Percentiles rank a stretch among this genome's conserved stretches.
phyloP scores from a whole-genome alignment of 2,329 filamentous ascomycete species.

The Ceratocystis lukuohia region DNA sequence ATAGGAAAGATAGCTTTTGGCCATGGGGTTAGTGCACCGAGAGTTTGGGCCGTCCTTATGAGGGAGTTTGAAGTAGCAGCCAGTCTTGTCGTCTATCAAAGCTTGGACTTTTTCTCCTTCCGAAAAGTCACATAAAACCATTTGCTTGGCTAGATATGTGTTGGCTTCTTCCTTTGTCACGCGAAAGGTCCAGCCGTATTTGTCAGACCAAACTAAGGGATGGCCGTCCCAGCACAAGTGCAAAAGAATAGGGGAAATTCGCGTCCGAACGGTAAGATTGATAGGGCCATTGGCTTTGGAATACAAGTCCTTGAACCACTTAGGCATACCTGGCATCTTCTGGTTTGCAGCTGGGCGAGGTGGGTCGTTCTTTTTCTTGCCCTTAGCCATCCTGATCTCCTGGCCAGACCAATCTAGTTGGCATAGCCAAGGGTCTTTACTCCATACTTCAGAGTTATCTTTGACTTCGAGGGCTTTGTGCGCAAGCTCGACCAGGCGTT shows the following conservation, averaged over 20 bases:
- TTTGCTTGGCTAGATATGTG: conserved; percentile 56
- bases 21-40: conserved; percentile 73
- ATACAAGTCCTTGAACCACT: conserved; percentile 93
- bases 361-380: conserved; percentile 72
- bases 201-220: conserved; percentile 85
- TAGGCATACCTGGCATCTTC: conserved; percentile 87
- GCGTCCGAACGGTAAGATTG: conserved; percentile 68
- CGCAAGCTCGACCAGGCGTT: conserved; percentile 58
- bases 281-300: conserved; percentile 54
- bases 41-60: conserved; percentile 87
- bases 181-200: conserved; percentile 83
- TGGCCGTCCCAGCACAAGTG: conserved; percentile 79
- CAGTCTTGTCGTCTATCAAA: conserved; percentile 51
- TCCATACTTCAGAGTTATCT: conserved; percentile 52
- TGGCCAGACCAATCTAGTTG: conserved; percentile 95
- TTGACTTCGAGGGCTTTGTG: conserved; percentile 67
- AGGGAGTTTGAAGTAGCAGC: conserved; percentile 80
- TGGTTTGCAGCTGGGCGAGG: conserved; percentile 67
- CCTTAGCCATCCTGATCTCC: conserved; percentile 80
- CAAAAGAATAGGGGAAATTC: conserved; percentile 73
- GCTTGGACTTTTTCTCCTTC: conserved; percentile 44
- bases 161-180: conserved; percentile 49
- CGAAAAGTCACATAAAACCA: conserved; percentile 59
- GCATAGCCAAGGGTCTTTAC: conserved; percentile 74
- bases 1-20: conserved; percentile 79